phyloP scores from a whole-genome alignment of 805 yeast genomes.

The Zygosaccharomyces rouxii region DNA sequence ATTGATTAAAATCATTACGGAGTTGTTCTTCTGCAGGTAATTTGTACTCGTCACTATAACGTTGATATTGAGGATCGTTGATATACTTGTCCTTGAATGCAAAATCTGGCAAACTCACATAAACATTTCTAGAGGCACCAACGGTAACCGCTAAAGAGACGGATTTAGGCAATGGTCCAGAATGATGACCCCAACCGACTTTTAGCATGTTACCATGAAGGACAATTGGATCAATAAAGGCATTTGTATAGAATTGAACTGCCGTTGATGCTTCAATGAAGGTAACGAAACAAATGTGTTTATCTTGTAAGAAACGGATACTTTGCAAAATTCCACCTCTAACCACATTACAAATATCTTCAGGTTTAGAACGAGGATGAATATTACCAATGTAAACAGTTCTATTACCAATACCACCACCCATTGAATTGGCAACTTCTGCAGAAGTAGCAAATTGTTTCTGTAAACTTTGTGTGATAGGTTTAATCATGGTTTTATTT shows the following conservation, averaged over 20 bases:
- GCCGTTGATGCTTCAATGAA: constrained; percentile 64
- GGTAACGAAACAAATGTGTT: constrained; percentile 62
- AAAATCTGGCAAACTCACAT: constrained; percentile 53
- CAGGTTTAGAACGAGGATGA: constrained; percentile 58
- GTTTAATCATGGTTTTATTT: constrained; percentile 16
- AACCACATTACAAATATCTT: constrained; percentile 70
- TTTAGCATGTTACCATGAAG: constrained; percentile 58
- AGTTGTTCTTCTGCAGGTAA: constrained; percentile 48
- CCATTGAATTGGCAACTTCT: constrained; percentile 31
- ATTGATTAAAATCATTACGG: constrained; percentile 54
- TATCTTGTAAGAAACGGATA: constrained; percentile 48
- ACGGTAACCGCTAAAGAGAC: constrained; percentile 60
- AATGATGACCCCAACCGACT: constrained; percentile 68
- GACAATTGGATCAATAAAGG: constrained; percentile 53
- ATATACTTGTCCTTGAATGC: constrained; percentile 38
- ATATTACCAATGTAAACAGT: constrained; percentile 67
- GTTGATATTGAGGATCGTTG: constrained; percentile 33
- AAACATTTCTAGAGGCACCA: constrained; percentile 75
- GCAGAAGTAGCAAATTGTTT: constrained; percentile 28
- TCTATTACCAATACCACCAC: constrained; percentile 48
- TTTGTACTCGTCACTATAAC: constrained; percentile 24
- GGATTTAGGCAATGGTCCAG: constrained; percentile 56
- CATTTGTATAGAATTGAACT: constrained; percentile 58
- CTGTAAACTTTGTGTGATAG: constrained; percentile 31
- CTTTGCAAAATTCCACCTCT: constrained; percentile 72